Evolutionary conservation across 352 stramenopile genomes (phyloP).

Genomic region (Stramenopiles sp.): DNA sequence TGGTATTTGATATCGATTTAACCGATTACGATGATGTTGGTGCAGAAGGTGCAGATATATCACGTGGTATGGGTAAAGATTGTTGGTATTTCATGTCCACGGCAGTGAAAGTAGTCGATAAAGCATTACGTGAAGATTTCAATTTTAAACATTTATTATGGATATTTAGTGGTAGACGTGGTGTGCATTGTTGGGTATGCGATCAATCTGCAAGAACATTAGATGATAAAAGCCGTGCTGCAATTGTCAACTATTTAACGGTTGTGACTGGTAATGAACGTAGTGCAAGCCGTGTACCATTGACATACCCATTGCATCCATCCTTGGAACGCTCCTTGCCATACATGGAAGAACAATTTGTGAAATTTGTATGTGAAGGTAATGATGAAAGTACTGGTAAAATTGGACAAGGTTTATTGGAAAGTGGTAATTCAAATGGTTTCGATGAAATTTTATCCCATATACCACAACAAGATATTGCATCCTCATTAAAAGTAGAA

Average conservation of each 20-base stretch:
- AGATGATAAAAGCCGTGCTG: constrained; percentile 81
- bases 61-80: constrained; percentile 18
- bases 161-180: constrained; percentile 94
- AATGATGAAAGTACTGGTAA: too few relatives aligned
- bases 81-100: constrained; percentile 97
- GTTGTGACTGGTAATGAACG: constrained; percentile 45
- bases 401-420: neutral
- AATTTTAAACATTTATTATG: constrained; percentile 92
- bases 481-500: neutral
- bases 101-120: constrained; percentile 81
- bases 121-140: constrained; percentile 77
- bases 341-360: neutral
- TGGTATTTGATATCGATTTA: constrained; percentile 99
- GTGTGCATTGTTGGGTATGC: constrained; percentile 98
- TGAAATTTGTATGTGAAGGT: neutral
- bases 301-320: constrained; percentile 15
- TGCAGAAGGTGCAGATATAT: constrained; percentile 17
- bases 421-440: neutral
- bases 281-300: constrained; percentile 16
- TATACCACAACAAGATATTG: neutral
- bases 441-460: neutral
- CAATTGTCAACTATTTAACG: constrained; percentile 87
- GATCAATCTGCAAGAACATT: constrained; percentile 74
- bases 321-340: neutral
- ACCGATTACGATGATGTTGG: constrained; percentile 98